Conservation (phyloP, 305 asterid species). For the Fraxinus angustifolia region DNA sequence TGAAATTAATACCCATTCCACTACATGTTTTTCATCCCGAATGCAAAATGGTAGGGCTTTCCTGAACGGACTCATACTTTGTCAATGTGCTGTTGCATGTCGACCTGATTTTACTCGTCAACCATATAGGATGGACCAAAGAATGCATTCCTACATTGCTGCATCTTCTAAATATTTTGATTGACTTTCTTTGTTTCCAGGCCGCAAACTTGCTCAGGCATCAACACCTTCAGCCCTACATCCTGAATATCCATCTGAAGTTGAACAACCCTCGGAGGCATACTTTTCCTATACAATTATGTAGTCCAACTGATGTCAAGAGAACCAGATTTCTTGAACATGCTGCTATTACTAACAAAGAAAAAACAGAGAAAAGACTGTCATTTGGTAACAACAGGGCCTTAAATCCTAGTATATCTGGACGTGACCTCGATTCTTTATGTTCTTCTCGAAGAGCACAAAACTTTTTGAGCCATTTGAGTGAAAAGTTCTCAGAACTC, state of each 20-base stretch:
- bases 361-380: slow-evolving; percentile 52
- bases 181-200: slow-evolving; percentile 34
- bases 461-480: slow-evolving; percentile 41
- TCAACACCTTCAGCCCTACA: slow-evolving; percentile 74
- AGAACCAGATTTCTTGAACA: slow-evolving; percentile 51
- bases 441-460: slow-evolving; percentile 47
- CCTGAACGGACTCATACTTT: neutral
- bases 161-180: neutral
- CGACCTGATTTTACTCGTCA: neutral
- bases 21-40: neutral
- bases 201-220: slow-evolving; percentile 88
- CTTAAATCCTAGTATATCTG: slow-evolving; percentile 92
- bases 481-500: slow-evolving; percentile 35
- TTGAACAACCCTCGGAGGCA: slow-evolving; percentile 31
- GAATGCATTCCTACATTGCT: neutral
- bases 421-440: slow-evolving; percentile 55
- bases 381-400: slow-evolving; percentile 80
- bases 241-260: slow-evolving; percentile 61
- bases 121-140: neutral
- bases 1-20: neutral
- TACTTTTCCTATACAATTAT: slow-evolving; percentile 38
- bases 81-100: neutral
- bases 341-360: slow-evolving; percentile 29
- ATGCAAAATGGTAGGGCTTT: neutral
- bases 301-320: slow-evolving; percentile 40